Evolutionary conservation across 257 asterid species (phyloP).

Genomic region (Fraxinus americana): DNA sequence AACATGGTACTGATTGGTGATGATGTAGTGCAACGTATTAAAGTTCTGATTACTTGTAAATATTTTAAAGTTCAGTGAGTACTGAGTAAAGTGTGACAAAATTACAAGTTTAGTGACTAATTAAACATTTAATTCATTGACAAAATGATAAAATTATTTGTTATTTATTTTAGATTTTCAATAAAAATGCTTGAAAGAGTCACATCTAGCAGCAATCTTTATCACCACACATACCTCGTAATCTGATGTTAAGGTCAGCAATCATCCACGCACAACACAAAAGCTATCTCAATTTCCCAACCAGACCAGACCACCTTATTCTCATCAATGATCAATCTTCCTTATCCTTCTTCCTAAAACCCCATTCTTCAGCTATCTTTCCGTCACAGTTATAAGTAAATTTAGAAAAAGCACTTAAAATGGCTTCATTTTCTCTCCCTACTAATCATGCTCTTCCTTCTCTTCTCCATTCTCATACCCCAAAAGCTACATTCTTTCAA

Average conservation of each 20-base stretch:
- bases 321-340: constrained; percentile 27
- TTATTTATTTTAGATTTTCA: no score
- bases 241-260: constrained; percentile 41
- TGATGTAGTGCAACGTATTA: no score
- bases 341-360: constrained; percentile 27
- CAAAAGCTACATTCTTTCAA: constrained; percentile 46
- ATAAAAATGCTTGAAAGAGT: no score
- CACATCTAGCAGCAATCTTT: not conserved
- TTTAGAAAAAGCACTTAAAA: constrained; percentile 10
- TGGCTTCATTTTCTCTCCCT: constrained; percentile 70
- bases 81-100: no score
- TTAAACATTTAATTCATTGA: no score
- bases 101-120: no score
- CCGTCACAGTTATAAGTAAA: not conserved
- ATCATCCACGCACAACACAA: constrained; percentile 57
- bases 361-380: not conserved
- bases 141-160: no score
- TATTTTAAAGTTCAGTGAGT: no score
- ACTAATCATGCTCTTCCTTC: constrained; percentile 56
- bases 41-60: no score
- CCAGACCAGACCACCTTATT: constrained; percentile 1
- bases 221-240: not conserved
- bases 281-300: constrained; percentile 13
- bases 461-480: constrained; percentile 46
- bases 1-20: no score